phyloP scores from a whole-genome alignment of 768 basidiomycete species.

The Nidularia sp. region DNA sequence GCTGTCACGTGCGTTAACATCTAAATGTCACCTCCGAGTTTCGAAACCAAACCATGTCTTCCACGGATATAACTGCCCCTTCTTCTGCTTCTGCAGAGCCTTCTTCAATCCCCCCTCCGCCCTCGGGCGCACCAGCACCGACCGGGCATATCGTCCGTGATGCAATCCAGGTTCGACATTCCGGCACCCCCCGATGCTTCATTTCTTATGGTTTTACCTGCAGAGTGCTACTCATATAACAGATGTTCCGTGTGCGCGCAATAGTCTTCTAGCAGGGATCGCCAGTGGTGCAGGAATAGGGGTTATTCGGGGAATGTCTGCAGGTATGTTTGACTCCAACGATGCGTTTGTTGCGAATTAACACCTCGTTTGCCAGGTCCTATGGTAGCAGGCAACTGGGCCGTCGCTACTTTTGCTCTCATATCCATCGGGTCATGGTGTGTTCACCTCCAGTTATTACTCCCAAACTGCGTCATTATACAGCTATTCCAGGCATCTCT shows the following conservation, averaged over 20 bases:
- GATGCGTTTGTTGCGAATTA: neutral
- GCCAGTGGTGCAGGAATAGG: constrained; percentile 79
- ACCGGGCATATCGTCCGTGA: constrained; percentile 34
- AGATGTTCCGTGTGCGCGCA: constrained; percentile 75
- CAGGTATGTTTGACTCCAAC: constrained; percentile 39
- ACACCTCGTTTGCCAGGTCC: constrained; percentile 35
- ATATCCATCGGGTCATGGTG: constrained; percentile 72
- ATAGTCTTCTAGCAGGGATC: constrained; percentile 72
- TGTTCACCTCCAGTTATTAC: constrained; percentile 14
- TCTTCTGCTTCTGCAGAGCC: neutral
- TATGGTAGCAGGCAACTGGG: constrained; percentile 75
- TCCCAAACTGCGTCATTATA: neutral
- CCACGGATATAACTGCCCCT: too few relatives aligned
- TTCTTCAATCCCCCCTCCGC: constrained; percentile 19
- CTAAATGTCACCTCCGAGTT: too few relatives aligned
- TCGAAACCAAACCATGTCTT: too few relatives aligned
- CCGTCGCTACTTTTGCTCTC: constrained; percentile 65
- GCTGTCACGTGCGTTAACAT: too few relatives aligned
- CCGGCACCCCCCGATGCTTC: neutral
- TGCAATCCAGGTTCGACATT: constrained; percentile 22
- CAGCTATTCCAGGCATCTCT: constrained; percentile 48
- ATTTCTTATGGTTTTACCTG: neutral
- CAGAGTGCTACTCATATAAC: constrained; percentile 59
- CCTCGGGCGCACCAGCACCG: constrained; percentile 29
- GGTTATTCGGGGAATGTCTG: constrained; percentile 61